Base-by-base conservation (phyloP, 768 basidiomycete species). In the Tylopilus rubrobrunneus region DNA sequence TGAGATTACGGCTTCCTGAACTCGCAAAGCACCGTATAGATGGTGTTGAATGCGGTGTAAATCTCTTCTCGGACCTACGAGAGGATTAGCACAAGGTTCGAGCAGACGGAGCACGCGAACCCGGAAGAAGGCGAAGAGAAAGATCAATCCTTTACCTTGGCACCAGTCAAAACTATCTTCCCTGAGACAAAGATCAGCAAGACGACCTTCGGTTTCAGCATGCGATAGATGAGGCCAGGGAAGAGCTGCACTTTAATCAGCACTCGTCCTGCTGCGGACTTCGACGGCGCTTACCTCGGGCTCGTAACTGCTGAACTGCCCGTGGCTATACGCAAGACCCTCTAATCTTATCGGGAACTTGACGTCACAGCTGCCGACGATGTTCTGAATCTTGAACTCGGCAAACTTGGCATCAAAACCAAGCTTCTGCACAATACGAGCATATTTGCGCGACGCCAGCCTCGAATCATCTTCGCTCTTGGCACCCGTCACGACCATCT, bases 351-450 rank as follows among this genome's bases (percentile, higher is more conserved):
- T 98, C 56, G 97, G 96, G 77, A 99, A 98, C 76, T 95, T 96
- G 67, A 98, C 96, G 68, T 99, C 96, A 73, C 96, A 98, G 67
- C 86, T 89, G 44, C 95, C 96, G 33, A 98, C 97, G 45, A 98
- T 98, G 73, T 98, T 99, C 79, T 98, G 96, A 48, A 98, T 98
- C 76, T 98, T 99, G 79, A 98, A 98, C 72, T 99, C 96, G 39
- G 92, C 92, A 72, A 98, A 98, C 76, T 98, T 98, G 64, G 96
- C 95, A 58, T 98, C 96, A 73, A 99, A 99, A 28, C 97, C 97
- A 49, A 98, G 86, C 74, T 99, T 98, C 78, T 98, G 97, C 39
- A 99, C 94, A 67, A 99, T 99, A 49, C 97, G 87, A 44, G 97
- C 97, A 73, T 98, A 98, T 75, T 99, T 99, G 69, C 96, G 87